Evolutionary conservation across 2,329 filamentous ascomycete genomes (phyloP).

Genomic region (Xylaria sp.): DNA sequence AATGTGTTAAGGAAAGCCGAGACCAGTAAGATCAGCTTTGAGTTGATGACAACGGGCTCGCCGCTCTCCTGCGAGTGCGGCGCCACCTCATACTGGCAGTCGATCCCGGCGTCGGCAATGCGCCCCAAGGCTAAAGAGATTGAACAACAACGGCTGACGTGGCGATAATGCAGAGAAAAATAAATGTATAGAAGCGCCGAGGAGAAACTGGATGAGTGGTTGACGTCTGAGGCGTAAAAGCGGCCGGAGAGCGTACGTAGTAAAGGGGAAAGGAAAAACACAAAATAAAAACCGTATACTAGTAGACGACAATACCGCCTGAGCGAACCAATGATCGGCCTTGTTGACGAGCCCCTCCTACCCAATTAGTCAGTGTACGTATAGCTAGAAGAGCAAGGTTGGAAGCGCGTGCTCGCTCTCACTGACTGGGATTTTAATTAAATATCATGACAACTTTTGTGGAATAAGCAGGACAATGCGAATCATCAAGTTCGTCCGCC

Average conservation of each 20-base stretch:
- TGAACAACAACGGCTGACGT: constrained; percentile 2
- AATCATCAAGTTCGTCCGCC: neutral
- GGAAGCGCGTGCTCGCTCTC: constrained; percentile 13
- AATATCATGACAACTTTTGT: constrained; percentile 7
- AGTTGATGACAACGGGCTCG: neutral
- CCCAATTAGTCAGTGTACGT: constrained; percentile 28
- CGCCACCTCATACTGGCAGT: constrained; percentile 30
- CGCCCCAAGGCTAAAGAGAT: neutral
- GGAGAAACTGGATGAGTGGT: neutral
- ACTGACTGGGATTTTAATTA: neutral
- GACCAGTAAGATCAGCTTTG: neutral
- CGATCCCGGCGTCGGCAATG: constrained; percentile 13
- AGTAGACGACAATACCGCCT: neutral
- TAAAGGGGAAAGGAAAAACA: neutral
- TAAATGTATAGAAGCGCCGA: neutral
- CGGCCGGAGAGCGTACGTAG: constrained; percentile 16
- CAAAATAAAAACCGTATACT: neutral
- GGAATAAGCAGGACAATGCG: constrained; percentile 17
- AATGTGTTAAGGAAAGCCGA: constrained; percentile 2
- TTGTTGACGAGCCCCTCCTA: constrained; percentile 28
- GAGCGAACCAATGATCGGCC: constrained; percentile 25
- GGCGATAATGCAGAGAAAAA: neutral
- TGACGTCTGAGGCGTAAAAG: constrained; percentile 15
- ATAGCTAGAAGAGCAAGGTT: neutral
- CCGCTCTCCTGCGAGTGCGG: constrained; percentile 26